These are phyloP conservation scores for Backusella psychrophila DNA, from an alignment of 192 early-diverging fungal species.

Conservation along the genomic window DNA sequence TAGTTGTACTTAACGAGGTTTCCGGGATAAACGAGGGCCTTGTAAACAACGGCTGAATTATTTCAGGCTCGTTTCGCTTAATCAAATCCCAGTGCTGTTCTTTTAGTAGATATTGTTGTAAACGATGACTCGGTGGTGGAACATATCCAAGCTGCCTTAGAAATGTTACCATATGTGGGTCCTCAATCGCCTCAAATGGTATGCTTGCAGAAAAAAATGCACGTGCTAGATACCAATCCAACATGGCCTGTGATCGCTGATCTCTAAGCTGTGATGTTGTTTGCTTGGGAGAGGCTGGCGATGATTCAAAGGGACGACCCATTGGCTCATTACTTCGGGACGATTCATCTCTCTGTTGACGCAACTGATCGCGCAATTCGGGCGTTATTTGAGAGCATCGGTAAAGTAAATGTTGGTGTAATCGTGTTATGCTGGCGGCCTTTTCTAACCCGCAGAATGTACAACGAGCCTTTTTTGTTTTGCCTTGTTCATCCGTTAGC, in stretches of 20 bases:
- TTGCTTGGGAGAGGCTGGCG: background rate
- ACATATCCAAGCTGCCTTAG: slow-evolving; percentile 6
- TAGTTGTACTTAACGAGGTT: background rate
- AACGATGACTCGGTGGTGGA: background rate
- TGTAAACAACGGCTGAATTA: background rate
- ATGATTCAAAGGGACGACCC: background rate
- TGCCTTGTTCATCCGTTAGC: background rate
- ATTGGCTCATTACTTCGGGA: background rate
- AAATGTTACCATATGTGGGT: slow-evolving; percentile 9
- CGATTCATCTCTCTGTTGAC: background rate
- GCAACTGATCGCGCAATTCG: slow-evolving; percentile 3
- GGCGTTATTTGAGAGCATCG: background rate
- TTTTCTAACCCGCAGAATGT: slow-evolving; percentile 17
- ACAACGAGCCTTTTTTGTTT: slow-evolving; percentile 7
- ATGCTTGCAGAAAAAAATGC: slow-evolving; percentile 17
- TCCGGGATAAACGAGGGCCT: background rate
- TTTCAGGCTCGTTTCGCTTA: background rate
- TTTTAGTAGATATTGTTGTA: slow-evolving; percentile 17
- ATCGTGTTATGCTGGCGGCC: slow-evolving; percentile 14
- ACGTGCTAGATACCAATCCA: slow-evolving; percentile 17
- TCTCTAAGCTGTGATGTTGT: background rate
- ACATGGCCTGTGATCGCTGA: slow-evolving; percentile 2
- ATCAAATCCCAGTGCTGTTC: slow-evolving; percentile 20
- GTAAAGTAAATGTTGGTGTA: slow-evolving; percentile 11
- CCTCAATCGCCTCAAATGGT: slow-evolving; percentile 2